phyloP scores from a whole-genome alignment of 495 filamentous ascomycete genomes.

The Penicillium atrosanguineum region DNA sequence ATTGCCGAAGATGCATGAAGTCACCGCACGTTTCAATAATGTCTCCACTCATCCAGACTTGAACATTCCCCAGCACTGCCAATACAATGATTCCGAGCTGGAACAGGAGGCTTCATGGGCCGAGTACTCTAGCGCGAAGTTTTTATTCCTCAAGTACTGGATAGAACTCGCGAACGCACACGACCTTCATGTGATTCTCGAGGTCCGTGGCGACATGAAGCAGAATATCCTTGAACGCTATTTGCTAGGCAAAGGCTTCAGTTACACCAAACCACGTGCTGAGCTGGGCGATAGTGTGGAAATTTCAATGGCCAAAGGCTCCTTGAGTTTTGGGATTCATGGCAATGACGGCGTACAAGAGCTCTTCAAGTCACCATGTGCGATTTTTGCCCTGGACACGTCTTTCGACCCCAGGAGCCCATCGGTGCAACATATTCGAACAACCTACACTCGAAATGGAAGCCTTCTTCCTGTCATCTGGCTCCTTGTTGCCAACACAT shows the following conservation, averaged over 20 bases:
- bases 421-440: conserved; percentile 41
- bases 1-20: conserved; percentile 32
- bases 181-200: conserved; percentile 48
- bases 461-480: conserved; percentile 49
- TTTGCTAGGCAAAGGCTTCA: conserved; percentile 46
- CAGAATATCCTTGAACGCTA: conserved; percentile 53
- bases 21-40: conserved; percentile 45
- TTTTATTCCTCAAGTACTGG: conserved; percentile 54
- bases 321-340: conserved; percentile 50
- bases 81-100: conserved; percentile 30
- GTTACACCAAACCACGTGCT: conserved; percentile 41
- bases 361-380: conserved; percentile 42
- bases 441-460: conserved; percentile 39
- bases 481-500: conserved; percentile 51
- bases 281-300: conserved; percentile 36
- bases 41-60: conserved; percentile 55
- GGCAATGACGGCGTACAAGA: conserved; percentile 36
- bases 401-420: conserved; percentile 42
- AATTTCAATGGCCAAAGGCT: conserved; percentile 34
- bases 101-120: conserved; percentile 52
- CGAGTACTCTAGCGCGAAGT: conserved; percentile 56
- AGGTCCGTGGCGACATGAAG: conserved; percentile 40
- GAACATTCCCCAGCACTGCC: conserved; percentile 41
- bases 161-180: conserved; percentile 39
- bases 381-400: conserved; percentile 54